Base-by-base conservation (phyloP, 1,284 basidiomycete species). In the Paramarasmius palmivorus region DNA sequence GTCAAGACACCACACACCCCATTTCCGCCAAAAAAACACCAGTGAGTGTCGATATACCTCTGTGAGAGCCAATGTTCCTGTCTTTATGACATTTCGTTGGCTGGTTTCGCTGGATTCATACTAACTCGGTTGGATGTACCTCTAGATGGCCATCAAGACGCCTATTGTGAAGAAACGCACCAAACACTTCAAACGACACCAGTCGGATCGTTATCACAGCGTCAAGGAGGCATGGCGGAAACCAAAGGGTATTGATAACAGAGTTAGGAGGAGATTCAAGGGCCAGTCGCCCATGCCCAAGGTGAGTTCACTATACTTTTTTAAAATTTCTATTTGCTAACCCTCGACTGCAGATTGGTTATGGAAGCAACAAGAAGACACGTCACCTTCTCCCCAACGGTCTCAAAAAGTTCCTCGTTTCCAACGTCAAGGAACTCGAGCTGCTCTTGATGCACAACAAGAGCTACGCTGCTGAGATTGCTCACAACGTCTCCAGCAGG, bases 141-240 rank as follows among this genome's bases (percentile, higher is more conserved):
- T n/a, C n/a, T n/a, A 32, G 29, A 94, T 94, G 91, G 86, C 82
- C 76, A 73, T 90, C 78, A 91, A 87, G 78, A 90, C 92, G 62
- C 88, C 88, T 63, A 93, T 96, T 73, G 84, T 97, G 76, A 96
- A 96, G 84, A 98, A 98, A 82, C 90, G 93, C 73, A 96, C 94
- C 65, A 93, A 92, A 78, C 77, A 78, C 68, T 96, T 97, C 92
- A 96, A 95, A 82, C 92, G 95, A 74, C 95, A 97, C 77, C 95
- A 98, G 78, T 95, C 93, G 54, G 95, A 97, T 80, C 90, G 95
- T 71, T 98, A 96, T 81, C 84, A 91, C 73, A 79, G 88, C 63
- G 94, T 98, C 64, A 95, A 95, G 83, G 93, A 95, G 82, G 81
- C 91, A 82, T 98, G 95, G 95, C 84, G 95, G 75, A 98, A 96